Percentiles rank a stretch among this genome's conserved stretches.
phyloP scores from a whole-genome alignment of 192 early-diverging fungal species.

The Rhizophagus sp. region DNA sequence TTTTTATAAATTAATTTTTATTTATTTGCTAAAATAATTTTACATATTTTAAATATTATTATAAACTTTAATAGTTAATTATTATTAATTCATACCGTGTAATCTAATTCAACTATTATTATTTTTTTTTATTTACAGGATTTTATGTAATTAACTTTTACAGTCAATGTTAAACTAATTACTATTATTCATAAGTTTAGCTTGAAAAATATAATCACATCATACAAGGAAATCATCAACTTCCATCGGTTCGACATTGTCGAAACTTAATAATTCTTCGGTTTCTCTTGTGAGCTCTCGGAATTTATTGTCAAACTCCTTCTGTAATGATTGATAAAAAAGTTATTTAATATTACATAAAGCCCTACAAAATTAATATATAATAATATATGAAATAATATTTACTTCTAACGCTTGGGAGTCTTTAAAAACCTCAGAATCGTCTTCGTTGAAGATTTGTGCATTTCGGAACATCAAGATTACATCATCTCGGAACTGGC shows the following conservation, averaged over 20 bases:
- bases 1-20: too few species aligned
- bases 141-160: too few species aligned
- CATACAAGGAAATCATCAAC: neutral
- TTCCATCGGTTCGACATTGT: neutral
- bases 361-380: neutral
- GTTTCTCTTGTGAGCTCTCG: neutral
- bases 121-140: too few species aligned
- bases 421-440: constrained; percentile 85
- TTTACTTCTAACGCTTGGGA: constrained; percentile 62
- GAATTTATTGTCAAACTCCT: neutral
- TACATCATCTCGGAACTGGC: constrained; percentile 79
- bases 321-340: neutral
- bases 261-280: neutral
- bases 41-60: too few species aligned
- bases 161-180: too few species aligned
- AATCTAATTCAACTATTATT: too few species aligned
- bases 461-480: constrained; percentile 90
- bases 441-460: constrained; percentile 86
- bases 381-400: neutral
- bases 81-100: too few species aligned
- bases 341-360: neutral
- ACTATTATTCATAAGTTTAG: too few species aligned
- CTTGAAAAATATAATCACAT: too few species aligned
- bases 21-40: too few species aligned
- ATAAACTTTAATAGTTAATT: too few species aligned